phyloP scores from a whole-genome alignment of 805 yeast genomes.

The Candida boleticola region DNA sequence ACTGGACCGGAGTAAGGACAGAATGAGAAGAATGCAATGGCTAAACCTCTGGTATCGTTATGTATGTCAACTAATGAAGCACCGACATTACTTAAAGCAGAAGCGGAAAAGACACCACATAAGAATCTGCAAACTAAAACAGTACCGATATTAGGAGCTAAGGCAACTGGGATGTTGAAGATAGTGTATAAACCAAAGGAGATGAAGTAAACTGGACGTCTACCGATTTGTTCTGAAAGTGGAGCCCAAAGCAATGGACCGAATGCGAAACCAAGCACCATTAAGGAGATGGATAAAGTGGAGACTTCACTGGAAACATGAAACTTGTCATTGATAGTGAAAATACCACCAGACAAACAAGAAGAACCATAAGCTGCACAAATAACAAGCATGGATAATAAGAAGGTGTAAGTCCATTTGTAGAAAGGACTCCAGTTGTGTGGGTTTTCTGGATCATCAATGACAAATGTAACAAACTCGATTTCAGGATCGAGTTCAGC shows the following conservation, averaged over 20 bases:
- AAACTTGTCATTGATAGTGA: conserved; percentile 61
- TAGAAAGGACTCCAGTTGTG: conserved; percentile 67
- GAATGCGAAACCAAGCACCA: conserved; percentile 85
- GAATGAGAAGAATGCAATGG: conserved; percentile 87
- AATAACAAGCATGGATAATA: conserved; percentile 71
- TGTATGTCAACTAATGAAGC: conserved; percentile 91
- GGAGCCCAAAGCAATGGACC: conserved; percentile 94
- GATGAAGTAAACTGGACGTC: conserved; percentile 78
- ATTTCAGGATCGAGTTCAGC: conserved; percentile 56
- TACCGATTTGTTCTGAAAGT: conserved; percentile 77
- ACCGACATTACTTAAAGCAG: conserved; percentile 84
- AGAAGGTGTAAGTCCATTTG: conserved; percentile 67
- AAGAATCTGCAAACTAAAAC: conserved; percentile 79
- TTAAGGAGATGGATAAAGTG: conserved; percentile 73
- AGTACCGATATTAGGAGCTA: conserved; percentile 79
- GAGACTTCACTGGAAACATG: conserved; percentile 78
- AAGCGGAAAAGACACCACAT: conserved; percentile 82
- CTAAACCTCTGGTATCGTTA: conserved; percentile 77
- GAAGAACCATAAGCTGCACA: conserved; percentile 94
- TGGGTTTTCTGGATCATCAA: conserved; percentile 86
- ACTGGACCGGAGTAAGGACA: conserved; percentile 95
- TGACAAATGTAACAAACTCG: conserved; percentile 79
- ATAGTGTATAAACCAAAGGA: conserved; percentile 72
- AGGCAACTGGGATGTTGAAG: conserved; percentile 85
- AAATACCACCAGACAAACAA: conserved; percentile 82